Conservation (phyloP, 2,329 filamentous ascomycete species). For the Microdochium paspali region DNA sequence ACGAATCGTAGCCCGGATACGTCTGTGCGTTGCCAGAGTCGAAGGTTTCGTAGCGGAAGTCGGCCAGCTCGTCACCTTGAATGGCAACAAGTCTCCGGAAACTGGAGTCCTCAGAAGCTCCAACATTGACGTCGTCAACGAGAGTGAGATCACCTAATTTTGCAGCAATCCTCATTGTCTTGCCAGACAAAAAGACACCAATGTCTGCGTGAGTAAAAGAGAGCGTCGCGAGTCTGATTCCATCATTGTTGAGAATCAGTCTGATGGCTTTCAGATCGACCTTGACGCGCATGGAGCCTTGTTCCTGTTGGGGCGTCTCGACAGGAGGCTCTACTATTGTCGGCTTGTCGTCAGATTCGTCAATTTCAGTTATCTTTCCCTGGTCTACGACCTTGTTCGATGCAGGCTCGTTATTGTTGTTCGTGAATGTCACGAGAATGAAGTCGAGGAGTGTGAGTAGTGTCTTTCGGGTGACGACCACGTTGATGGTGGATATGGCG, state of each 20-base stretch:
- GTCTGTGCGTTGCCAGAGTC: slow-evolving; percentile 58
- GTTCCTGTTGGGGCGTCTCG: slow-evolving; percentile 28
- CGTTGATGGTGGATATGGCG: slow-evolving; percentile 87
- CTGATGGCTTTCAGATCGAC: slow-evolving; percentile 89
- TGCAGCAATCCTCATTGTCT: slow-evolving; percentile 79
- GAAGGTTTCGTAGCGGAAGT: slow-evolving; percentile 97
- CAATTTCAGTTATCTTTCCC: slow-evolving; percentile 16
- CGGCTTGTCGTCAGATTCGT: slow-evolving; percentile 26
- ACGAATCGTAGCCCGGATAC: slow-evolving; percentile 93
- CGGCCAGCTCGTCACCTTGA: slow-evolving; percentile 87
- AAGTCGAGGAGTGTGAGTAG: slow-evolving; percentile 90
- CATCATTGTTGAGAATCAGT: slow-evolving; percentile 94
- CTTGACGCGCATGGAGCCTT: slow-evolving; percentile 84
- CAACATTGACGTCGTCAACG: slow-evolving; percentile 88
- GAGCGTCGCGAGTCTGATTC: slow-evolving; percentile 84
- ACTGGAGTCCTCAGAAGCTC: slow-evolving; percentile 70
- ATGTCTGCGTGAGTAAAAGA: slow-evolving; percentile 90
- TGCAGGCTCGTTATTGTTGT: slow-evolving; percentile 28
- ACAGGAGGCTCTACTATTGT: slow-evolving; percentile 28
- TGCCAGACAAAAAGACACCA: slow-evolving; percentile 77
- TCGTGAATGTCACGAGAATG: slow-evolving; percentile 82
- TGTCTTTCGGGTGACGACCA: slow-evolving; percentile 89
- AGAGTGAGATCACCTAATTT: slow-evolving; percentile 81
- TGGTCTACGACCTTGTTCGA: slow-evolving; percentile 18
- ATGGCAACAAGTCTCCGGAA: slow-evolving; percentile 87